Base-by-base conservation (phyloP, 75 land plant genomes). In the Pinus albicaulis region DNA sequence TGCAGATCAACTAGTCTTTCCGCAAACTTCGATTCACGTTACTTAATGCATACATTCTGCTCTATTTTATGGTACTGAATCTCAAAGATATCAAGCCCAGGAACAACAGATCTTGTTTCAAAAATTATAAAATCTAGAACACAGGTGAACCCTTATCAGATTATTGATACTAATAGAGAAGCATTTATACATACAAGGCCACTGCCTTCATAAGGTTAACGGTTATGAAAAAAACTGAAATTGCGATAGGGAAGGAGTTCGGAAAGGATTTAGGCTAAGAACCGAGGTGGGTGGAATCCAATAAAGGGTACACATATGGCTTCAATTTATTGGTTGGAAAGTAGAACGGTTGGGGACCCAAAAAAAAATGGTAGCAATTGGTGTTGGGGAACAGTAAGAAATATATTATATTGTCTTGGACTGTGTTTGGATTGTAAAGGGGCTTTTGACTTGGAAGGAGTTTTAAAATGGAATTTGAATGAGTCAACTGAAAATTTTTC, bases 11-110 rank as follows among this genome's bases (percentile, higher is more conserved):
- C 34, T 64, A 41, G 68, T 19, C 68, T 38, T 64, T 64, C 15
- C 34, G 20, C 68, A 64, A 64, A 16, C 68, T 64, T 13, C 34
- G 20, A 34, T 31, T 64, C 38, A 28, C 31, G 16, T 31, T 36
- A 31, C 38, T 64, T 36, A 64, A 17, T 20, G 28, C 20, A 64
- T 64, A 64, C 68, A 64, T 64, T 31, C 68, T 64, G 68, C 41
- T 64, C 7, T 64, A 2, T 17, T 64, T 31, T 31, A 28, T 25
- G 28, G 28, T 59, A 7, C 24, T 19, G 20, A n/a, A n/a, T 59
- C 23, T 22, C 22, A 59, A 20, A 16, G 38, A 5, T 17, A 20
- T 16, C 28, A 64, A 17, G 38, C 2, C 16, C 68, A 31, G 17
- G 5, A 31, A 6, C 68, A 31, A 64, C 41, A 64, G 12, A 48